Evolutionary conservation across 139 green algal genomes (phyloP).

Genomic region (Micractinium conductrix): DNA sequence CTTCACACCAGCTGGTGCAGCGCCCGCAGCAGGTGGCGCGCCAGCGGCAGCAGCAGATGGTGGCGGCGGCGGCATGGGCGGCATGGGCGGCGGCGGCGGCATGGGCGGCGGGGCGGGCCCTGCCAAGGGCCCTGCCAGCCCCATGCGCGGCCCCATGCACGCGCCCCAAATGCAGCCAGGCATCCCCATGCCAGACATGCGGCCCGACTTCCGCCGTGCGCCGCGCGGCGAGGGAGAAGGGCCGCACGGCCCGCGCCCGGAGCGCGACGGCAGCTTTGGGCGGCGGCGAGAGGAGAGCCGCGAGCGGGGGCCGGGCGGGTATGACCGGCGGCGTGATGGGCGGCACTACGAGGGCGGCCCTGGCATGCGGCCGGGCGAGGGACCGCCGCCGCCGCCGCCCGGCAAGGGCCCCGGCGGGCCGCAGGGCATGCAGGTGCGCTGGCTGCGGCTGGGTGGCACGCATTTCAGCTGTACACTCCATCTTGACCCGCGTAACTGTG

Average conservation of each 20-base stretch:
- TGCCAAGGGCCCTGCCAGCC: background rate
- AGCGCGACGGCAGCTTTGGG: constrained; percentile 21
- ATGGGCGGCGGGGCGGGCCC: background rate
- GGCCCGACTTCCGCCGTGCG: constrained; percentile 5
- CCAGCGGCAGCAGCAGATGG: background rate
- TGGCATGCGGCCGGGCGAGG: constrained; percentile 12
- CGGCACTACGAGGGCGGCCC: constrained; percentile 21
- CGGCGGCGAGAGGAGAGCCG: constrained; percentile 19
- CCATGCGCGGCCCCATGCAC: background rate
- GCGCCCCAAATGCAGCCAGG: background rate
- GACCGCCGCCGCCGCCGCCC: constrained; percentile 14
- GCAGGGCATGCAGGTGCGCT: constrained; percentile 19
- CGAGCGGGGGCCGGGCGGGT: background rate
- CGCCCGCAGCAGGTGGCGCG: background rate
- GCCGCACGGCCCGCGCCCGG: background rate
- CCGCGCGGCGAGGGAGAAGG: background rate
- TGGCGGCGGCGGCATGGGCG: background rate
- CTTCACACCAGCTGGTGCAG: background rate
- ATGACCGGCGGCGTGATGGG: constrained; percentile 10
- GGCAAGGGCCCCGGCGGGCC: constrained; percentile 31
- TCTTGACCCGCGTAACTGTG: too few relatives aligned
- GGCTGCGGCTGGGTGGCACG: too few relatives aligned
- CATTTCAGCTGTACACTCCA: too few relatives aligned
- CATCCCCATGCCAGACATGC: constrained; percentile 36
- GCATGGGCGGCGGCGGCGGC: background rate